phyloP scores from a whole-genome alignment of 2,329 filamentous ascomycete species.

The Ceratocystis huliohia region DNA sequence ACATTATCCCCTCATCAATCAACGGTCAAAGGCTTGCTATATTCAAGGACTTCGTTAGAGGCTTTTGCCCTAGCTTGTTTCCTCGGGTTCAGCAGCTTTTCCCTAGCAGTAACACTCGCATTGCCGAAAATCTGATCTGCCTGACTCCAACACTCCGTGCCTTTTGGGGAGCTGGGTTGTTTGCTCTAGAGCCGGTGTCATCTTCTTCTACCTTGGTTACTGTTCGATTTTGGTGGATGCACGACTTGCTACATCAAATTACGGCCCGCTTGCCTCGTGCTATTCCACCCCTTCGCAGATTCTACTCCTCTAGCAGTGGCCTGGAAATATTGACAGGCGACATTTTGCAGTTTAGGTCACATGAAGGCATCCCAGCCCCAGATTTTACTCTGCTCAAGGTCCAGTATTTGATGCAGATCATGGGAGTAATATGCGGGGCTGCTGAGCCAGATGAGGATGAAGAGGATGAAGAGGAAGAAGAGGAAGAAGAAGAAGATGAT shows the following conservation, averaged over 20 bases:
- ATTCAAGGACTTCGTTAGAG: neutral
- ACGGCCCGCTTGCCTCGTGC: no score
- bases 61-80: neutral
- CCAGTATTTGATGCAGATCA: neutral
- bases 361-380: neutral
- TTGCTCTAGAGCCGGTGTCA: neutral
- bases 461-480: no score
- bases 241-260: neutral
- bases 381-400: neutral
- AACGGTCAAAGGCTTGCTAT: neutral
- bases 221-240: neutral
- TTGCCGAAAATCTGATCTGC: no score
- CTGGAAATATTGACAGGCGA: no score
- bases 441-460: neutral
- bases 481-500: no score
- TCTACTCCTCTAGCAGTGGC: no score
- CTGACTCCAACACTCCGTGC: no score
- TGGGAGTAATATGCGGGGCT: neutral
- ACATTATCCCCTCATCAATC: neutral
- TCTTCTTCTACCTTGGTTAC: neutral
- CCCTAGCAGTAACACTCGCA: no score
- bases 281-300: accelerated
- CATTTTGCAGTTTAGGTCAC: no score
- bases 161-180: no score
- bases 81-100: neutral